Conservation (phyloP, 2,329 filamentous ascomycete genomes). For the Pyrenochaeta sp. region DNA sequence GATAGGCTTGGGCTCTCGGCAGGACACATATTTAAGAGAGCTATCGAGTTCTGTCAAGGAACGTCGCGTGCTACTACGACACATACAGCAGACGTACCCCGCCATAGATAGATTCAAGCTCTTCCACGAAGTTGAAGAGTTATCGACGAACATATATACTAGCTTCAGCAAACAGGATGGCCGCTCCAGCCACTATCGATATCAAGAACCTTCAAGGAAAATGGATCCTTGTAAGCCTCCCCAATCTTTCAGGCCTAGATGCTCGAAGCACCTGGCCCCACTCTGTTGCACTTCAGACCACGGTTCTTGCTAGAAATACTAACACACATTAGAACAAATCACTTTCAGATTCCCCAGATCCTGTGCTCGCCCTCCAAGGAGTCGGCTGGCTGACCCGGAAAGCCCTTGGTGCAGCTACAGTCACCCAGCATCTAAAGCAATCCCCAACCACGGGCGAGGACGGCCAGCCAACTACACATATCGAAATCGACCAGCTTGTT, state of each 20-base stretch:
- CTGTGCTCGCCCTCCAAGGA: constrained; percentile 70
- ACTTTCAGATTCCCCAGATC: constrained; percentile 73
- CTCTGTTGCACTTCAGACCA: neutral
- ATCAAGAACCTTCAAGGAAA: constrained; percentile 49
- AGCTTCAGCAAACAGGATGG: constrained; percentile 37
- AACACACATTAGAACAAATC: constrained; percentile 70
- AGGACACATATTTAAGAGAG: constrained; percentile 19
- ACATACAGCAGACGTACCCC: constrained; percentile 7
- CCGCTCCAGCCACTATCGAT: constrained; percentile 45
- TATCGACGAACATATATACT: neutral
- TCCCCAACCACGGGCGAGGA: constrained; percentile 27
- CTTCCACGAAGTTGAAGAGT: constrained; percentile 2
- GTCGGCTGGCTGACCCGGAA: constrained; percentile 74
- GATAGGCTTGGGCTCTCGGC: constrained; percentile 18
- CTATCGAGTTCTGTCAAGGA: neutral
- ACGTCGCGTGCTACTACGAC: neutral
- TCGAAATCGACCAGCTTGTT: constrained; percentile 76
- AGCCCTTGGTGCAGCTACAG: constrained; percentile 72
- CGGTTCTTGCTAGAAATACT: neutral
- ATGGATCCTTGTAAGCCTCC: constrained; percentile 47
- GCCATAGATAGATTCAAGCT: constrained; percentile 1
- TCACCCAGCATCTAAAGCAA: constrained; percentile 68
- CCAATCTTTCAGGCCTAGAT: neutral
- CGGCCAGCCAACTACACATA: constrained; percentile 56
- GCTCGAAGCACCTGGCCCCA: neutral